Evolutionary conservation across 108 stramenopile species (phyloP), one percentile per base, ranked within the genome.

Genomic region (Pseudonitzschia delicatissima): DNA sequence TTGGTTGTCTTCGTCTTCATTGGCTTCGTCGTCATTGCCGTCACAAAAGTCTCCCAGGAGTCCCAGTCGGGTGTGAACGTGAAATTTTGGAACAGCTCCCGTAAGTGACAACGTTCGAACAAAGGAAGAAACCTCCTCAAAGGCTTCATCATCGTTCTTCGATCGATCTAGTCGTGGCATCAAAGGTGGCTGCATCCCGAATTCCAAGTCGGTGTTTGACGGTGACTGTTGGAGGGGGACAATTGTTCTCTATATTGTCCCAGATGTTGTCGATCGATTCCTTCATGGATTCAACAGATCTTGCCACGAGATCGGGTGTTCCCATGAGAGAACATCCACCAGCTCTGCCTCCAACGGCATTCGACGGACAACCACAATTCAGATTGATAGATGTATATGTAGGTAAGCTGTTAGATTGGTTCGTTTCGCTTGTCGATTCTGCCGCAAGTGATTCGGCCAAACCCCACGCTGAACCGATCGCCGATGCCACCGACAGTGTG

Each of bases 151-250:
- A 36, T 80, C 79, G 45, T 67, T 40, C 37, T 67, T 31, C 8
- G 51, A 31, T 37, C 59, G 68, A 65, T 75, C 73, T 5, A 25
- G 32, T 11, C 17, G 25, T 29, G 2, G 68, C 65, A 51, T 72
- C 45, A 28, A 70, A 80, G n/a, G 40, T 12, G 9, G 21, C 4
- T 0, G 66, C 52, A 35, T 76, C 71, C 13, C n/a, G 29, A 0
- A 80, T 75, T 17, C 79, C 79, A 40, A 80, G 35, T 27, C 79
- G 79, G 61, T 80, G 79, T 35, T 80, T 80, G 52, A 80, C 71
- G 23, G 79, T 72, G 11, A 79, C 29, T 8, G 51, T 52, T 0
- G 60, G 28, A 31, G 51, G 31, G 2, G 62, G 57, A 62, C n/a
- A 15, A 20, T 20, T 36, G 9, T 25, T 18, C 21, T 21, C 5